Conservation (phyloP, 2,329 filamentous ascomycete genomes). For the Annulohypoxylon truncatum region DNA sequence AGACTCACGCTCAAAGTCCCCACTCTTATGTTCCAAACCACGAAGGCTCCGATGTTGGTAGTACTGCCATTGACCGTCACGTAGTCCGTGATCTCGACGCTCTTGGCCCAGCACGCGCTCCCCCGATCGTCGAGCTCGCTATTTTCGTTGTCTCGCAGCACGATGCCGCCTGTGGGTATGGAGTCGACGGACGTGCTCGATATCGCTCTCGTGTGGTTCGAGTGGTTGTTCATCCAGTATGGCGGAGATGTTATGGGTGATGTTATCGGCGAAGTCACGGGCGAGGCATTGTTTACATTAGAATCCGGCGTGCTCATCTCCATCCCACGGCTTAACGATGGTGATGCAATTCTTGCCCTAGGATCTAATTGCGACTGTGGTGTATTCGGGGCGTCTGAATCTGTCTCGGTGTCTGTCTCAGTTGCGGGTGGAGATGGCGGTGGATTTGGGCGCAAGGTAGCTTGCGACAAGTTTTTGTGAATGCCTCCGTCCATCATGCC, state of each 20-base stretch:
- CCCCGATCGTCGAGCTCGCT: slow-evolving; percentile 58
- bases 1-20: slow-evolving; percentile 81
- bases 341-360: neutral
- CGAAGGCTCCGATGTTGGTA: slow-evolving; percentile 82
- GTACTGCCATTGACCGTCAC: slow-evolving; percentile 67
- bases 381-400: slow-evolving; percentile 37
- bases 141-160: slow-evolving; percentile 71
- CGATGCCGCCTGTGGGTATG: slow-evolving; percentile 66
- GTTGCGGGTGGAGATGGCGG: slow-evolving; percentile 49
- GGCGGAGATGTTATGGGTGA: slow-evolving; percentile 53
- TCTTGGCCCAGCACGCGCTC: slow-evolving; percentile 71
- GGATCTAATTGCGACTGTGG: slow-evolving; percentile 9
- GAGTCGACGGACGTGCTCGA: slow-evolving; percentile 62
- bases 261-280: slow-evolving; percentile 43
- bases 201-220: slow-evolving; percentile 53
- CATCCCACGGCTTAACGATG: neutral
- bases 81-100: slow-evolving; percentile 69
- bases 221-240: slow-evolving; percentile 51
- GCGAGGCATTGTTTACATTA: slow-evolving; percentile 24
- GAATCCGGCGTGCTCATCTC: neutral
- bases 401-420: slow-evolving; percentile 45
- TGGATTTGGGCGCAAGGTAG: slow-evolving; percentile 40
- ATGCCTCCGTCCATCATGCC: slow-evolving; percentile 20
- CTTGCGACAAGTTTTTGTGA: slow-evolving; percentile 38
- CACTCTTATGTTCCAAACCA: slow-evolving; percentile 92